Base-by-base conservation (phyloP, 805 yeast species). In the Saccharomycopsis sp. region DNA sequence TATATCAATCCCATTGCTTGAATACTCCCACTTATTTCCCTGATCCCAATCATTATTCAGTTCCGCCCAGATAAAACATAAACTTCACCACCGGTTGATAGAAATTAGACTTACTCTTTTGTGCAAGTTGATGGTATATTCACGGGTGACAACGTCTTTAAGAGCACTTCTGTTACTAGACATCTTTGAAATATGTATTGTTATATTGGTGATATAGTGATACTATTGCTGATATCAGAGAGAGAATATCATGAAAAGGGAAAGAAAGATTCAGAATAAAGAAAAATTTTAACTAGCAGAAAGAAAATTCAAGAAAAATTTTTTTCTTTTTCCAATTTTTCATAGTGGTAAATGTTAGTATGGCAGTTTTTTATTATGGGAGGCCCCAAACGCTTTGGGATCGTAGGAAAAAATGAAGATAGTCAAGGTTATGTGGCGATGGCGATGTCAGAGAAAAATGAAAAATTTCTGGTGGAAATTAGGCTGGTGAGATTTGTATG, bases 121-220 rank as follows among this genome's bases (percentile, higher is more conserved):
- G 96, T 91, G 97, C 81, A 93, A 83, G 90, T 94, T 93, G 81
- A 94, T 92, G 86, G 99, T 94, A 90, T 94, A 94, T 84, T 94
- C 99, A 82, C 99, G 96, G 79, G 99, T 89, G 81, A 94, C 97
- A 81, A 91, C 97, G 92, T 94, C 98, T 83, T 89, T 88, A 78
- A 91, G 83, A 80, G 93, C 96, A 80, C 86, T 83, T 79, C 80
- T 80, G 70, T 68, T 67, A 60, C 77, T 77, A 69, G 80, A 78
- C 80, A 77, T 76, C 69, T 70, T 71, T 61, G 64, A 34, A 2
- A 7, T 29, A 29, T 7, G 38, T 29, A 29, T 29, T 29, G 38
- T 7, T 29, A 29, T 29, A 29, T 29, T 29, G 38, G 5, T 29
- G 38, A 29, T 29, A 29, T 29, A 29, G 38, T 29, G 38, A 29